Evolutionary conservation across 2,329 filamentous ascomycete genomes (phyloP).

Genomic region (Sporothrix luriei): DNA sequence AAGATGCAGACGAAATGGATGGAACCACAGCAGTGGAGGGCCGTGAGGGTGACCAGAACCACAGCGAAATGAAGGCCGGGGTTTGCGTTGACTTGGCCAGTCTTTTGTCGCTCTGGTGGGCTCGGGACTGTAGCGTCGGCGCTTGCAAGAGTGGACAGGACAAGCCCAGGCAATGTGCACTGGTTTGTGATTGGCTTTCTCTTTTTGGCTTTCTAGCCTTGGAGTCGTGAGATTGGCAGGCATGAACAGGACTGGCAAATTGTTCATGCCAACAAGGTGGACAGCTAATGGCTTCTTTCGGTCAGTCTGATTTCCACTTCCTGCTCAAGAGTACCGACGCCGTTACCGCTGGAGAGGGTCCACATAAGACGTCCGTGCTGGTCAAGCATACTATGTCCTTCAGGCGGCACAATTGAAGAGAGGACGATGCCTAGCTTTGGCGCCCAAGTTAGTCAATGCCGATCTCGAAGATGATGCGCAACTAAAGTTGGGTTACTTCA

Average conservation of each 20-base stretch:
- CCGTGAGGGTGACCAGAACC: background rate
- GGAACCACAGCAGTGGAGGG: constrained; percentile 28
- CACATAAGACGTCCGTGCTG: constrained; percentile 19
- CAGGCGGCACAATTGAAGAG: background rate
- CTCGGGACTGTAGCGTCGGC: constrained; percentile 20
- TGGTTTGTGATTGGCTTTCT: constrained; percentile 14
- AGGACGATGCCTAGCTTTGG: constrained; percentile 6
- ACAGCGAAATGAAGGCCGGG: background rate
- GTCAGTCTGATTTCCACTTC: background rate
- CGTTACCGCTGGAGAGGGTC: constrained; percentile 1
- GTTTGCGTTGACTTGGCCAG: constrained; percentile 16
- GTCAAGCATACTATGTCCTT: constrained; percentile 9
- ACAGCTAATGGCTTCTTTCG: background rate
- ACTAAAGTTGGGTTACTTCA: background rate
- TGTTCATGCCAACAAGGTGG: background rate
- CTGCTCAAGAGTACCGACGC: background rate
- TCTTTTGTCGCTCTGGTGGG: constrained; percentile 6
- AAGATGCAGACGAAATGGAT: constrained; percentile 15
- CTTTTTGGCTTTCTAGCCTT: background rate
- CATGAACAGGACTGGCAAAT: too few relatives aligned
- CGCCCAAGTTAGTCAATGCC: constrained; percentile 9
- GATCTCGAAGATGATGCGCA: background rate
- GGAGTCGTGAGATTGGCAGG: constrained; percentile 7
- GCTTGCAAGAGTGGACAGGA: constrained; percentile 21
- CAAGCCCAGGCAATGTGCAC: constrained; percentile 8